A percentile compares a stretch with the other conserved stretches of the same genome.
These are phyloP conservation scores for Pisolithus albus DNA, from an alignment of 768 basidiomycete species.

Conservation along the genomic window DNA sequence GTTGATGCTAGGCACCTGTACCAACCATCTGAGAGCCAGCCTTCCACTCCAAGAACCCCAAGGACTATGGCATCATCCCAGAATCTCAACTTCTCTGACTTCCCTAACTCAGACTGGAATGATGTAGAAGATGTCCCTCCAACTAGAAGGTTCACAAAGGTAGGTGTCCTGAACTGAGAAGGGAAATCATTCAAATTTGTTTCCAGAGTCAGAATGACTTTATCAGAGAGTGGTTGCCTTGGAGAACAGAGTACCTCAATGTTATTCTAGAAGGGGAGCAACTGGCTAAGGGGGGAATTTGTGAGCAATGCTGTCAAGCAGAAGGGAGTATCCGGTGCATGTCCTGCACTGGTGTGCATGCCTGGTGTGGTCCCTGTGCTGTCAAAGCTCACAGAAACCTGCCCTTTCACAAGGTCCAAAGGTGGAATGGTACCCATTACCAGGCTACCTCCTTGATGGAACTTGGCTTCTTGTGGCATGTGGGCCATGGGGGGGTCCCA, in stretches of 20 bases:
- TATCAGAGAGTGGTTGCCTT: slow-evolving; percentile 1
- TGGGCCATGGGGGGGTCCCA: slow-evolving; percentile 15
- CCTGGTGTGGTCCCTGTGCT: neutral
- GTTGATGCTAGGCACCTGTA: no score
- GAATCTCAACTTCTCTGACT: no score
- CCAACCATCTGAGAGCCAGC: no score
- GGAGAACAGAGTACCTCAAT: neutral
- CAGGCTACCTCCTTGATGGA: slow-evolving; percentile 10
- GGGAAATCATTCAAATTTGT: no score
- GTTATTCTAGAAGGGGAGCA: neutral
- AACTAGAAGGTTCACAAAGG: no score
- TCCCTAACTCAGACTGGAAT: no score
- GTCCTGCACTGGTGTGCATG: neutral
- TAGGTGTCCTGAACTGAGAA: no score
- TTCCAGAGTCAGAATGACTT: slow-evolving; percentile 3
- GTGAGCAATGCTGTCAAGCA: neutral
- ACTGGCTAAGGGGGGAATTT: neutral
- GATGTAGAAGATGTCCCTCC: no score
- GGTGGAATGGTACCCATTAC: slow-evolving; percentile 17
- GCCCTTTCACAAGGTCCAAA: slow-evolving; percentile 14
- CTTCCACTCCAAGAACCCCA: no score
- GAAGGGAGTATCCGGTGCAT: neutral
- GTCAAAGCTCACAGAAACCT: neutral
- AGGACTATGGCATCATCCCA: no score
- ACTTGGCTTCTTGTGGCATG: slow-evolving; percentile 12